Conservation (phyloP, 345 rosid genomes). For the Corymbia maculata region DNA sequence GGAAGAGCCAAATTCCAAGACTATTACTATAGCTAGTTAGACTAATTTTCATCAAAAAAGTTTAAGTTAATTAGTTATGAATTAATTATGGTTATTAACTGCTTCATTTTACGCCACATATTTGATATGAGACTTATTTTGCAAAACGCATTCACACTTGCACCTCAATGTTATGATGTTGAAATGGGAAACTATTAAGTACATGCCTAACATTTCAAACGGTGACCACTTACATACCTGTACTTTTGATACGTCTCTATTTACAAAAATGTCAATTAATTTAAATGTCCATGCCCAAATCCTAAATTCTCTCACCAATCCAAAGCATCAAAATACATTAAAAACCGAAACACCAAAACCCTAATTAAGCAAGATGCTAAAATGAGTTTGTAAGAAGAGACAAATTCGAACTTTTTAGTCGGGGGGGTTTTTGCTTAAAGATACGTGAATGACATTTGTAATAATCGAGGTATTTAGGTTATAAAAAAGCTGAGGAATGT, state of each 20-base stretch:
- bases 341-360: background rate
- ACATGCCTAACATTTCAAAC: background rate
- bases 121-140: background rate
- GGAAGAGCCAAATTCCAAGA: background rate
- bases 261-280: background rate
- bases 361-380: background rate
- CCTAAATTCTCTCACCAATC: background rate
- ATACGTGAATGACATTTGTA: background rate
- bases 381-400: background rate
- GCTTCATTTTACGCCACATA: background rate
- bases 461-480: background rate
- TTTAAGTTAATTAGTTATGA: background rate
- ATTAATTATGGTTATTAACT: background rate
- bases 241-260: background rate
- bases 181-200: background rate
- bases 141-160: background rate
- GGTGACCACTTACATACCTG: background rate
- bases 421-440: background rate
- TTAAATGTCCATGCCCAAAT: background rate
- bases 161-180: background rate
- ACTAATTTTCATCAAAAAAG: fast-evolving
- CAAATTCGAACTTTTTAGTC: background rate
- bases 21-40: background rate
- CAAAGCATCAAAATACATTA: background rate
- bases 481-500: background rate